phyloP scores from a whole-genome alignment of 139 green algal genomes.

The Picochlorum costavermella region DNA sequence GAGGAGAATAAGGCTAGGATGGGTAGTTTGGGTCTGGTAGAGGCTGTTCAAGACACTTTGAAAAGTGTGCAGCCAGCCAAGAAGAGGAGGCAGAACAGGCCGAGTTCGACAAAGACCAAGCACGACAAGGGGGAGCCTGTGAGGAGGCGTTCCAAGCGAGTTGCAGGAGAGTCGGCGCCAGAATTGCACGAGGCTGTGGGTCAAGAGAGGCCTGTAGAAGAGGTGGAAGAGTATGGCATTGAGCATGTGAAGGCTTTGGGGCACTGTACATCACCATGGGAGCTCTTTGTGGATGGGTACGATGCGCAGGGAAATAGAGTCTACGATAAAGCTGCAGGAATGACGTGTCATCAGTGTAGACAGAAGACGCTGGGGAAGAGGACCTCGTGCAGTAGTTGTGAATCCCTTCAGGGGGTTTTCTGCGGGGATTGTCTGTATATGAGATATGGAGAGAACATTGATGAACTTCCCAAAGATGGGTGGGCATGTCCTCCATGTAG shows the following conservation, averaged over 20 bases:
- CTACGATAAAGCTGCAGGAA: slow-evolving; percentile 21
- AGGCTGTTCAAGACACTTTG: neutral
- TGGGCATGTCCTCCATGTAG: slow-evolving; percentile 68
- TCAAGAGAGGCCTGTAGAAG: no score
- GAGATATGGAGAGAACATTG: slow-evolving; percentile 63
- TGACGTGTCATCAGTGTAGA: slow-evolving; percentile 30
- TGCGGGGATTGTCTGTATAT: slow-evolving; percentile 78
- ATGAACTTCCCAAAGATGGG: slow-evolving; percentile 35
- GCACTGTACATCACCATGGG: slow-evolving; percentile 6
- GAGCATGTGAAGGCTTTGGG: slow-evolving; percentile 19
- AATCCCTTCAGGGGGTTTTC: slow-evolving; percentile 45
- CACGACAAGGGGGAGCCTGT: neutral
- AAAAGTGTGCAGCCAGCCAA: neutral
- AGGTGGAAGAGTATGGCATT: slow-evolving; percentile 16
- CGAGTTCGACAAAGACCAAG: neutral
- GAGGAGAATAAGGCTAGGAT: slow-evolving; percentile 18
- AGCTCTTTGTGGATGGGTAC: slow-evolving; percentile 27
- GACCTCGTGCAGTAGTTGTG: slow-evolving; percentile 24
- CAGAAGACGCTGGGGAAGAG: slow-evolving; percentile 29
- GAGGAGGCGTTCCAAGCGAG: neutral
- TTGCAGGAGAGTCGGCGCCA: neutral
- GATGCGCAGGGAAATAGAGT: slow-evolving; percentile 19
- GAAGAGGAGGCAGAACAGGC: neutral
- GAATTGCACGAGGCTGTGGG: no score
- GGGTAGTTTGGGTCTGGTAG: slow-evolving; percentile 15